These are phyloP conservation scores for Macrophomina pseudophaseolina DNA, from an alignment of 2,329 filamentous ascomycete species.

Conservation along the genomic window DNA sequence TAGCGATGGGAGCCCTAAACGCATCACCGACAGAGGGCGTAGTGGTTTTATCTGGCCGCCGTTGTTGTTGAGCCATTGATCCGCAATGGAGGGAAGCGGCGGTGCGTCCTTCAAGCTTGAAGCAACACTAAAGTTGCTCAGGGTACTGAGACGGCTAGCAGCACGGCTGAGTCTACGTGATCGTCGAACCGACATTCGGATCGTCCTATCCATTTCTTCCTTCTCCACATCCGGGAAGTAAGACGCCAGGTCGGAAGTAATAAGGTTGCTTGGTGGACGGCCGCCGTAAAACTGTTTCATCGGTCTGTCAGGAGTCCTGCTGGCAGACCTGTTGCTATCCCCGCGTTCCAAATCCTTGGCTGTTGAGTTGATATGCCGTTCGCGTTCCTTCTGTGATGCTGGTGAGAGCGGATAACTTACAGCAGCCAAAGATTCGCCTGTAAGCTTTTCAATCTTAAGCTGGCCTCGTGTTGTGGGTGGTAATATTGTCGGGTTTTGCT, in stretches of 20 bases:
- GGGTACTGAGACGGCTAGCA: slow-evolving; percentile 89
- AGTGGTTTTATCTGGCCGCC: slow-evolving; percentile 55
- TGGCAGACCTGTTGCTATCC: slow-evolving; percentile 37
- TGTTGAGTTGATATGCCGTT: slow-evolving; percentile 65
- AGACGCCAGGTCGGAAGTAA: slow-evolving; percentile 92
- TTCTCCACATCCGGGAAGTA: slow-evolving; percentile 96
- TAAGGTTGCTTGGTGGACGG: slow-evolving; percentile 93
- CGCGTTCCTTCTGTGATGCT: slow-evolving; percentile 68
- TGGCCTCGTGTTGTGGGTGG: slow-evolving; percentile 77
- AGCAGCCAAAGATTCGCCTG: slow-evolving; percentile 85
- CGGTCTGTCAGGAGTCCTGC: slow-evolving; percentile 53
- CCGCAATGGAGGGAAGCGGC: slow-evolving; percentile 92
- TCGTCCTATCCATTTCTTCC: slow-evolving; percentile 94
- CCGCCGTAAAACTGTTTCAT: slow-evolving; percentile 88
- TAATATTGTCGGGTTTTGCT: slow-evolving; percentile 60
- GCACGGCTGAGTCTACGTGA: slow-evolving; percentile 91
- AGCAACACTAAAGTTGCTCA: slow-evolving; percentile 90
- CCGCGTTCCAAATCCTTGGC: slow-evolving; percentile 55
- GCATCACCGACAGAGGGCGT: slow-evolving; percentile 65
- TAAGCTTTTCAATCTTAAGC: slow-evolving; percentile 84
- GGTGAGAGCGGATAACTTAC: slow-evolving; percentile 89
- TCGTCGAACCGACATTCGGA: slow-evolving; percentile 87
- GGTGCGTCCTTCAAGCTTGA: slow-evolving; percentile 93
- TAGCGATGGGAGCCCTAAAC: slow-evolving; percentile 57
- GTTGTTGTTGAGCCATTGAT: slow-evolving; percentile 78